Base-by-base conservation (phyloP, 2,329 filamentous ascomycete genomes). In the Colletotrichum sp. region DNA sequence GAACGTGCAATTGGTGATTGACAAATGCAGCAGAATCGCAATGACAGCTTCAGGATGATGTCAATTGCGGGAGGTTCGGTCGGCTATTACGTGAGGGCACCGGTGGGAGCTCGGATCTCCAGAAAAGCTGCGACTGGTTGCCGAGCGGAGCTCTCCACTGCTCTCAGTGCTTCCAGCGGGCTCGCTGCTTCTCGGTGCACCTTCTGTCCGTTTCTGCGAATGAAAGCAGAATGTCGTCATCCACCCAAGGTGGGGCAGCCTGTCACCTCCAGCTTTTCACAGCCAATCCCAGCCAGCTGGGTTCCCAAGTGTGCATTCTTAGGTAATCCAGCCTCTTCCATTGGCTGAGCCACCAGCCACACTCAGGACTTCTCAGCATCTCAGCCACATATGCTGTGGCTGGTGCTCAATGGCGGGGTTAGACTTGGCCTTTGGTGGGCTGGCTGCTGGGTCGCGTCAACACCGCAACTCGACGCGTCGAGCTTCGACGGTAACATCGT, bases 1-100 rank as follows among this genome's bases (percentile, higher is more conserved):
- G n/a, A 74, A 64, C 75, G 77, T 60, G 55, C 24, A 58, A 61
- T 81, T 82, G 77, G 36, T 48, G 65, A 70, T 77, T 76, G 74
- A 75, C 75, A 77, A 66, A 48, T 65, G 58, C 43, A 52, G n/a
- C 43, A 52, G 16, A 30, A 7, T 28, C 13, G 58, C 56, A 38
- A 61, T 58, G 36, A 55, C 36, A 62, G 43, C 38, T 56, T 58
- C 43, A 69, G 56, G 16, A 73, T 76, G 73, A 76, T 76, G 73
- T 76, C 73, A 76, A 73, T 69, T 69, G 70, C 65, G 70, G 38
- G 73, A 75, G 69, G 69, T 56, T 64, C 69, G 62, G 64, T 76
- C 73, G 73, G 73, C 64, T 73, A 73, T 76, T 76, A 76, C 70
- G 73, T 76, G 73, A 73, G 64, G 43, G 43, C 43, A 52, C 43